phyloP scores from a whole-genome alignment of 2,329 filamentous ascomycete species.

The Claviceps purpurea region DNA sequence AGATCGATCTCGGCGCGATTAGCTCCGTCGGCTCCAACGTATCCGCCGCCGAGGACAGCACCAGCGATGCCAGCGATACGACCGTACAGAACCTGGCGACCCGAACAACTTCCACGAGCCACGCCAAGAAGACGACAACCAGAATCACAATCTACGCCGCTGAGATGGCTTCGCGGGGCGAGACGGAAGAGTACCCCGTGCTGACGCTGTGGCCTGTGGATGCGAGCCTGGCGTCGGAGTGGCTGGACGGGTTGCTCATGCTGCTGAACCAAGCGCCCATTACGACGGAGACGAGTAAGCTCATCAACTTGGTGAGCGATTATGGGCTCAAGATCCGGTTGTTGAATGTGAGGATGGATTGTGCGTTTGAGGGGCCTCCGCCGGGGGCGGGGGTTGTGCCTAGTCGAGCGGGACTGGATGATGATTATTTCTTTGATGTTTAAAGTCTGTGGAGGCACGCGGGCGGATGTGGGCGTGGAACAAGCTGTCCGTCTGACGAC shows the following conservation, averaged over 20 bases:
- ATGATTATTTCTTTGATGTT: constrained; percentile 86
- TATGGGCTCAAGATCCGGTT: constrained; percentile 88
- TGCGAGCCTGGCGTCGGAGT: constrained; percentile 80
- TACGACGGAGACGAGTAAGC: constrained; percentile 87
- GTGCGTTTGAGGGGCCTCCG: constrained; percentile 50
- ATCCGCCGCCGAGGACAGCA: constrained; percentile 45
- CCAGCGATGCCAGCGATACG: constrained; percentile 29
- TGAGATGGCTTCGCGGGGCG: constrained; percentile 21
- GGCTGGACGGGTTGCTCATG: constrained; percentile 93
- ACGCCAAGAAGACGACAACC: constrained; percentile 42
- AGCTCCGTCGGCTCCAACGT: constrained; percentile 93
- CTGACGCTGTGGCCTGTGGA: constrained; percentile 72
- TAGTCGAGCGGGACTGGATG: constrained; percentile 71
- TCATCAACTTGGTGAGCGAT: constrained; percentile 73
- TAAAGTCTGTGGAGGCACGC: constrained; percentile 15
- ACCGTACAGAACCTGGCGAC: constrained; percentile 25
- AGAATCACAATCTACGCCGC: constrained; percentile 74
- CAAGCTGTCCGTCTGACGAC: neutral
- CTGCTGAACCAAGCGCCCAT: constrained; percentile 89
- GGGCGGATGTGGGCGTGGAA: neutral
- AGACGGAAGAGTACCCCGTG: constrained; percentile 53
- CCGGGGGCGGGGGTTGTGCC: constrained; percentile 66
- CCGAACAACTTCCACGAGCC: constrained; percentile 24
- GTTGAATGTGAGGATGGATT: constrained; percentile 81
- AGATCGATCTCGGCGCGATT: constrained; percentile 75